Evolutionary conservation across 768 basidiomycete species (phyloP), one percentile per base, ranked within the genome.

Genomic region (Suillus luteus): DNA sequence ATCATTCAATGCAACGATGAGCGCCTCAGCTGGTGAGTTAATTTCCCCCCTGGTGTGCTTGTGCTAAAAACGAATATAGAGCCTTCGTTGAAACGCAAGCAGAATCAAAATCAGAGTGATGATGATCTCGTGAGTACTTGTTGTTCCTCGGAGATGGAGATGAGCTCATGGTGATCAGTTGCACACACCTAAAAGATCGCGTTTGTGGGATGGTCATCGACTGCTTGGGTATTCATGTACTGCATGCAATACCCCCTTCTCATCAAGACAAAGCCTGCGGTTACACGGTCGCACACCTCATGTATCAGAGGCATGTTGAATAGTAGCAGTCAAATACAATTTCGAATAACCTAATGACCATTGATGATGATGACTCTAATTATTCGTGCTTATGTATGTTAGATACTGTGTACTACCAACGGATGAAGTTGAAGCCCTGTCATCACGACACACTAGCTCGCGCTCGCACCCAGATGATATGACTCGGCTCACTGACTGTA

Each of bases 301-400:
- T 35, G 77, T 80, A n/a, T 84, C 83, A 70, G 88, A 90, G 70
- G 91, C 90, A 8, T 92, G 91, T 70, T 83, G 82, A 63, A 82
- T 82, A 59, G n/a, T n/a, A n/a, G 90, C 90, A 12, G 90, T 91
- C 70, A 85, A 87, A 66, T 92, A 92, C 74, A 84, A 85, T 27
- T 85, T 92, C 63, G 91, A 92, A 73, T 79, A 66, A 77, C 55
- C 65, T 68, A 63, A 69, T 27, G 57, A 66, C n/a, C 4, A 27
- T 27, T 1, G 31, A 35, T 35, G 8, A 35, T 66, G 73, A 70
- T 71, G n/a, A n/a, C n/a, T 77, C 70, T 43, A 62, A 43, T 68
- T 67, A 60, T 60, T 63, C 61, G 62, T n/a, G n/a, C n/a, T n/a
- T 68, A 71, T 66, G 71, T 71, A 67, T 71, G 72, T 60, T 37